phyloP scores from a whole-genome alignment of 73 alveolate species.

The Breviolum minutum region DNA sequence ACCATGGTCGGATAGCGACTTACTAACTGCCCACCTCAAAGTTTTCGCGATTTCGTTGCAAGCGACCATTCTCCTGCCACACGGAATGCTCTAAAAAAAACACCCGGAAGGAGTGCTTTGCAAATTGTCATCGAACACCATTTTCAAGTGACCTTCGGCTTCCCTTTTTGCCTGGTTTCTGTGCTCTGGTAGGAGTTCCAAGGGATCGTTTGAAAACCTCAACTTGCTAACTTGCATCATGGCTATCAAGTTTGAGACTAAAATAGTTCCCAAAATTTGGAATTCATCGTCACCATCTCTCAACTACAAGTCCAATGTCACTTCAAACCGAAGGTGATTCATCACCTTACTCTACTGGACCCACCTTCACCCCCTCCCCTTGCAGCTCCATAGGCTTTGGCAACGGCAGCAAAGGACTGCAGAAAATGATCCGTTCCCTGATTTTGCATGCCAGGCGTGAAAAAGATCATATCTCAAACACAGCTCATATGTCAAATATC shows the following conservation, averaged over 20 bases:
- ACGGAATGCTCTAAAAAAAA: neutral
- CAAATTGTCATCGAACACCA: neutral
- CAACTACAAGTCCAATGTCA: neutral
- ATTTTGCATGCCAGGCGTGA: too few relatives aligned
- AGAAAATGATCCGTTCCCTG: constrained; percentile 80
- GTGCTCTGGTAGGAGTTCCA: too few relatives aligned
- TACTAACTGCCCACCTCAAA: constrained; percentile 10
- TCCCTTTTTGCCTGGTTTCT: too few relatives aligned
- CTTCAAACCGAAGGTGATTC: neutral
- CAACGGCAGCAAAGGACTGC: constrained; percentile 80
- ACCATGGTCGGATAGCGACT: neutral
- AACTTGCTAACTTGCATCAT: too few relatives aligned
- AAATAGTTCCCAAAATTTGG: neutral
- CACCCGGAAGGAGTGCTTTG: neutral
- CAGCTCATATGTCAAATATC: neutral
- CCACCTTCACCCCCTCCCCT: neutral
- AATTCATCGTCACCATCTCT: neutral
- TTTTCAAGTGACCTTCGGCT: too few relatives aligned
- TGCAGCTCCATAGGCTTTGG: constrained; percentile 64
- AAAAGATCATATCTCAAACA: neutral
- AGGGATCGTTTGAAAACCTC: too few relatives aligned
- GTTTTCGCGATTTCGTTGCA: constrained; percentile 78
- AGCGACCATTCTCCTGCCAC: constrained; percentile 55
- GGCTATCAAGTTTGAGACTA: too few relatives aligned
- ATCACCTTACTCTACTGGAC: neutral